Base-by-base conservation (phyloP, 2,329 filamentous ascomycete species). In the Periconia sp. region DNA sequence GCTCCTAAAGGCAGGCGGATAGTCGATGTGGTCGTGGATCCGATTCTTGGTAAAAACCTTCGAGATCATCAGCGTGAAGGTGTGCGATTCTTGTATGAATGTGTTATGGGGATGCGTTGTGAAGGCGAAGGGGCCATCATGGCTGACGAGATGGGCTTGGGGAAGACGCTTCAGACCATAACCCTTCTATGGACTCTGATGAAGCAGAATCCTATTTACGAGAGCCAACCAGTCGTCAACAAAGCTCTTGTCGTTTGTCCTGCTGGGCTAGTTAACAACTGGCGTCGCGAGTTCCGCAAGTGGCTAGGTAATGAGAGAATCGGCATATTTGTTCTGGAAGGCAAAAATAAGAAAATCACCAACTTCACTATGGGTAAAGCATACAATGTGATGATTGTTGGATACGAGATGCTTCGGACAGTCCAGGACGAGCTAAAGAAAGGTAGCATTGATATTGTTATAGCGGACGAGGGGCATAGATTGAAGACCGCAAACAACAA, bases 71-170 rank as follows among this genome's bases (percentile, higher is more conserved):
- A 89, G 60, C 77, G 82, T 11, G 82, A 86, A 57, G 86, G 86
- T 16, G 84, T 89, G 1, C 74, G 81, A 36, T 89, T 89, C 56
- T 65, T 89, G 30, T 89, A 89, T 57, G 86, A 89, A 66, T 88
- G 86, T 60, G 83, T 89, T 0, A 89, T 89, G 86, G 86, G 86
- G 4, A 80, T 88, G 77, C 78, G 84, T 29, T 72, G 77, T 29
- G 81, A 81, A 55, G 85, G 86, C 1, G 79, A 86, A 65, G 86
- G 86, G 17, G 86, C 85, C 3, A 84, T 89, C 45, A 72, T 89
- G 35, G 86, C 86, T 2, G 86, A 89, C 60, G 86, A 89, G 55
- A 89, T 89, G 86, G 86, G 86, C 0, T 67, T 89, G 2, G 86
- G 86, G 15, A 89, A 89, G 69, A 88, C 86, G 1, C 63, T 89